Base-by-base conservation (phyloP, 495 filamentous ascomycete species). In the Tuber microsphaerosporum region DNA sequence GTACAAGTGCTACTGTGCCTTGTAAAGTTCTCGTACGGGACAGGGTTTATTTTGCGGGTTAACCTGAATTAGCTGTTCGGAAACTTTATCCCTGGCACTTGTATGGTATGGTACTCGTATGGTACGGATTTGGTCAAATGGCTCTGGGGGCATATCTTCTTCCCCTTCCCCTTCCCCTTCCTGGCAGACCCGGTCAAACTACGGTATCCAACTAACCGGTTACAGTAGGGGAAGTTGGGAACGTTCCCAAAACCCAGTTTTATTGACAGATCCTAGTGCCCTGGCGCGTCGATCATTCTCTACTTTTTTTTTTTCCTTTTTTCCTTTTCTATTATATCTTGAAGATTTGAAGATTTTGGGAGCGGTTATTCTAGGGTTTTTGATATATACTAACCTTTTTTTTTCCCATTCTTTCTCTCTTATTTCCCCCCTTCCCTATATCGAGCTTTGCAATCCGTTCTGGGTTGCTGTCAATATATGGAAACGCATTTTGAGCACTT, bases 271-370 rank as follows among this genome's bases (percentile, higher is more conserved):
- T 56, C 51, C 76, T 61, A 72, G 75, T 41, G 68, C 51, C 69
- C 68, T 45, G 74, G 69, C 75, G 71, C 39, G 76, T 71, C 77
- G 76, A 76, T 70, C 75, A 74, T 77, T 74, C 72, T 73, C 31
- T 72, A 22, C 1, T 5, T 6, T 41, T 41, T 41, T 41, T 41
- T 41, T 71, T 71, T 70, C 34, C 48, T 75, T 72, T 31, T 51
- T 69, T 45, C 37, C 44, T 45, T 46, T 48, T 48, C 16, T 17
- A 7, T 22, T 22, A 22, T 22, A 20, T 37, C 34, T 37, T 37
- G 34, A 37, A 37, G 34, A 37, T 37, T 37, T 37, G 34, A 51
- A 51, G 46, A 51, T 51, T 51, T n/a, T 51, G 19, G 34, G 34
- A 37, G 34, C 2, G 34, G 34, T 37, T 37, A 37, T 37, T 37